Evolutionary conservation across 2,329 filamentous ascomycete genomes (phyloP), one percentile per base, ranked within the genome.

Genomic region (Thielaviopsis cerberus): DNA sequence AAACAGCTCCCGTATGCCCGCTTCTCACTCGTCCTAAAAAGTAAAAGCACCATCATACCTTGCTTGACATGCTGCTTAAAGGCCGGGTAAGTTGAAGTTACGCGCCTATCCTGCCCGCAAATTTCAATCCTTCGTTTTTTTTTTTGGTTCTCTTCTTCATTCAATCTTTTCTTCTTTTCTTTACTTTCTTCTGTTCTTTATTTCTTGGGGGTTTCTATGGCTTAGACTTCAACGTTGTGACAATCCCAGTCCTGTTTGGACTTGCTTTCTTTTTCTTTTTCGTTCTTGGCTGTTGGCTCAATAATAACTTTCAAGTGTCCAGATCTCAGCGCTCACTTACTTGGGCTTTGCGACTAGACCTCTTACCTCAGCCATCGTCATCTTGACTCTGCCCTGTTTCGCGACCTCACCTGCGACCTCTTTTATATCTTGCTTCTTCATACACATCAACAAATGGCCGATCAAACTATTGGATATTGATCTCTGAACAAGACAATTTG

Each of bases 301-400:
- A n/a, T n/a, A n/a, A n/a, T n/a, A n/a, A n/a, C n/a, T n/a, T 41
- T 41, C 34, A 41, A 2, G n/a, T 13, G 3, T 41, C 34, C 15
- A 5, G n/a, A 17, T n/a, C 4, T n/a, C 15, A 5, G n/a, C 34
- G 2, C 2, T n/a, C 34, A 41, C 34, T n/a, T 2, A 8, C 34
- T 13, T 17, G n/a, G 20, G 41, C n/a, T 48, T 48, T 48, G 41
- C n/a, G 41, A 22, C 41, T n/a, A 10, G 10, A 22, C n/a, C 8
- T 22, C 41, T 17, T 48, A 8, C 22, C n/a, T 22, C n/a, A 20
- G 8, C n/a, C 10, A 22, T 26, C 15, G 41, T 50, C 41, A 24
- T 56, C 11, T 25, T 61, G 55, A 57, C 34, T 58, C 56, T 37
- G 53, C 57, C 57, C 52, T 54, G 60, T 62, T 59, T 57, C 62